A percentile compares a stretch with the other conserved stretches of the same genome.
Conservation (phyloP, 495 filamentous ascomycete genomes). For the Daldinia concentrica region DNA sequence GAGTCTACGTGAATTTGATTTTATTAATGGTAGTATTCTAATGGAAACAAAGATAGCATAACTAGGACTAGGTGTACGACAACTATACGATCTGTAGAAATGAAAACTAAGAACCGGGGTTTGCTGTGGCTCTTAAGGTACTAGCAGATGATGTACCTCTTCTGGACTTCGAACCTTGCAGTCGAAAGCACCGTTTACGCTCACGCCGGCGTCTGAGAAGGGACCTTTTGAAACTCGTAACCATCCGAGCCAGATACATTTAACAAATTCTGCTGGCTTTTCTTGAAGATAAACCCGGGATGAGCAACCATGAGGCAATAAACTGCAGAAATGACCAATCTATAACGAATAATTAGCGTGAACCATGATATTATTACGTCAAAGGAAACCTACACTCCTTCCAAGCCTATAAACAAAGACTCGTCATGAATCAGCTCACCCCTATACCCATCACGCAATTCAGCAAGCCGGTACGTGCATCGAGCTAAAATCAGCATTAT, state of each 20-base stretch:
- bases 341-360: not conserved
- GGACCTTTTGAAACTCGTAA: not conserved
- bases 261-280: not conserved
- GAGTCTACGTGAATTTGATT: not conserved
- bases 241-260: not conserved
- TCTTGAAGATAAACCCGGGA: slow-evolving; percentile 7
- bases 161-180: not conserved
- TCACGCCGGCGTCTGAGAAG: not conserved
- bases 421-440: slow-evolving; percentile 56
- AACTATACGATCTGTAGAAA: not conserved
- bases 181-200: not conserved
- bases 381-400: slow-evolving; percentile 33
- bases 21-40: not conserved
- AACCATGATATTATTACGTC: not conserved
- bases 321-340: not conserved
- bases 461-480: slow-evolving; percentile 61
- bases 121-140: not conserved
- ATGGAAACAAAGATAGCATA: not conserved
- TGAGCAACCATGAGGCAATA: slow-evolving; percentile 13
- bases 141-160: too few relatives aligned
- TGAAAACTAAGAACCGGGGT: not conserved
- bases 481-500: slow-evolving; percentile 57
- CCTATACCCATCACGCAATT: slow-evolving; percentile 58
- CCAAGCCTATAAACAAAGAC: slow-evolving; percentile 59
- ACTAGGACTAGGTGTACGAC: not conserved